Conservation (phyloP, 2,329 filamentous ascomycete genomes). For the Tolypocladium tundrense region DNA sequence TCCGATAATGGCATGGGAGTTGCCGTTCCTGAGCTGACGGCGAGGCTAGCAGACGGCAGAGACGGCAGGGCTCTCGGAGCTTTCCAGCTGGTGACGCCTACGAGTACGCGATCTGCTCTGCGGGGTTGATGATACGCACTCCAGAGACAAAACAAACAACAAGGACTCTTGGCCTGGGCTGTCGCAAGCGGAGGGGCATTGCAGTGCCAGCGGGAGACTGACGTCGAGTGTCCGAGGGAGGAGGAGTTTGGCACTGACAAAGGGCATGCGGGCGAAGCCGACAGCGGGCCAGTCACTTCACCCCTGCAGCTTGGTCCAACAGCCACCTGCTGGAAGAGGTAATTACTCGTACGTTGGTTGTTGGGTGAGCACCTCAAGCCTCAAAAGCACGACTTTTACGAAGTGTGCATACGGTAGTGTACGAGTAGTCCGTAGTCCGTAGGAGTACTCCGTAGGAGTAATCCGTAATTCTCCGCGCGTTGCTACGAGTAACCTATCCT, state of each 20-base stretch:
- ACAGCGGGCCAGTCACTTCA: neutral
- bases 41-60: neutral
- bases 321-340: slow-evolving; percentile 1
- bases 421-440: too few species aligned
- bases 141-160: neutral
- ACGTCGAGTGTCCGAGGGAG: neutral
- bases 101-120: neutral
- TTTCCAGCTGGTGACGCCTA: neutral
- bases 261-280: neutral
- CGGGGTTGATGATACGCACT: neutral
- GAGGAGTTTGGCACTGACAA: neutral
- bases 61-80: neutral
- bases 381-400: neutral
- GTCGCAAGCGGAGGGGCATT: neutral
- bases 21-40: neutral
- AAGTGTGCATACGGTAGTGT: neutral
- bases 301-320: neutral
- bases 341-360: neutral
- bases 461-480: too few species aligned
- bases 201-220: neutral
- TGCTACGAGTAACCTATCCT: neutral
- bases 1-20: neutral
- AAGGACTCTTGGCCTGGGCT: neutral
- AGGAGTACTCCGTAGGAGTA: too few species aligned
- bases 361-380: neutral